These are phyloP conservation scores for Penicillium sclerotigenum DNA, from an alignment of 2,329 filamentous ascomycete genomes.

Conservation along the genomic window DNA sequence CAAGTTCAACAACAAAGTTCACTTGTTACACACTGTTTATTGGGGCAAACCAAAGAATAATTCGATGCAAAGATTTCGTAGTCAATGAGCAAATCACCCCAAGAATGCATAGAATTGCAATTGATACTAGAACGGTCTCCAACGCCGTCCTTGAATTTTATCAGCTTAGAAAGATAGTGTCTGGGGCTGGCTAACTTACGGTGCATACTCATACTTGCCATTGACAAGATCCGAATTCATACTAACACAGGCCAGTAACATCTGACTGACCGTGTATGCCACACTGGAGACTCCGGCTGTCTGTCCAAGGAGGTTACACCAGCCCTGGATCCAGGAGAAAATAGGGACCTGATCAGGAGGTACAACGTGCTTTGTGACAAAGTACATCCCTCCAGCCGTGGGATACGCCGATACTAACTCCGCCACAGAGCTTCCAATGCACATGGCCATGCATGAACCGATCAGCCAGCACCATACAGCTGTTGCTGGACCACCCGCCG, in stretches of 20 bases:
- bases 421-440: slow-evolving; percentile 63
- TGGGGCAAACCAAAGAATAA: slow-evolving; percentile 64
- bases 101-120: slow-evolving; percentile 54
- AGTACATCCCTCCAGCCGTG: slow-evolving; percentile 67
- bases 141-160: slow-evolving; percentile 48
- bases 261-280: slow-evolving; percentile 62
- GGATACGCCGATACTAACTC: slow-evolving; percentile 65
- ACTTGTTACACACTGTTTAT: slow-evolving; percentile 53
- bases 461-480: slow-evolving; percentile 66
- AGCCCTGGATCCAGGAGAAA: slow-evolving; percentile 65
- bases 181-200: slow-evolving; percentile 43
- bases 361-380: slow-evolving; percentile 64
- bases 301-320: slow-evolving; percentile 65
- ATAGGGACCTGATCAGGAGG: slow-evolving; percentile 59
- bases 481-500: slow-evolving; percentile 59
- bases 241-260: slow-evolving; percentile 59
- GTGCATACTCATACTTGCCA: slow-evolving; percentile 53
- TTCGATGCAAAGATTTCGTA: slow-evolving; percentile 57
- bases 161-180: slow-evolving; percentile 8
- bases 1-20: not conserved
- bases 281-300: slow-evolving; percentile 62
- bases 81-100: slow-evolving; percentile 62
- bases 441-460: slow-evolving; percentile 62
- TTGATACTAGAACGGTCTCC: slow-evolving; percentile 58
- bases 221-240: slow-evolving; percentile 58